Conservation (phyloP, 129 eudicot species). For the Smallanthus sonchifolius region DNA sequence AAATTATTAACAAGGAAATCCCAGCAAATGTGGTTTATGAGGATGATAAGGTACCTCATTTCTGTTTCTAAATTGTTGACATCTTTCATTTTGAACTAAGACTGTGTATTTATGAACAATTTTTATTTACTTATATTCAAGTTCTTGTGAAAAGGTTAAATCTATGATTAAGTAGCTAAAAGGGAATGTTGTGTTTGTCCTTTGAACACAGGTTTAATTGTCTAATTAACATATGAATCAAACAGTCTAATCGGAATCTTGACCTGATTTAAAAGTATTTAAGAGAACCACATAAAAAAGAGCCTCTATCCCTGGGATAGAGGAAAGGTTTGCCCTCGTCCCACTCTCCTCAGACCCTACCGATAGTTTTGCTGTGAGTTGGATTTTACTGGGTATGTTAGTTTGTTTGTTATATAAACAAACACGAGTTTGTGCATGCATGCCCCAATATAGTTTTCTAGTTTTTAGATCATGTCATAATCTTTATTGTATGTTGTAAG, state of each 20-base stretch:
- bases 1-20: constrained; percentile 83
- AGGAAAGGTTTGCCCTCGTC: too few relatives aligned
- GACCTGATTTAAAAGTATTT: not conserved
- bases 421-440: not conserved
- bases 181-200: not conserved
- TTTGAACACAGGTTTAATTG: not conserved
- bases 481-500: not conserved
- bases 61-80: not conserved
- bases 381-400: too few relatives aligned
- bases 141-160: not conserved
- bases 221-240: not conserved
- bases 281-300: not conserved
- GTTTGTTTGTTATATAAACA: not conserved
- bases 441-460: not conserved
- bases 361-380: too few relatives aligned
- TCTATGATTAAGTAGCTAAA: constrained; percentile 6
- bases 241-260: not conserved
- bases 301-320: too few relatives aligned
- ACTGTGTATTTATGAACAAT: not conserved
- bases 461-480: not conserved
- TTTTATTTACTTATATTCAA: not conserved
- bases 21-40: constrained; percentile 73
- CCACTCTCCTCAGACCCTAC: too few relatives aligned
- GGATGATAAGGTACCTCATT: constrained; percentile 65
- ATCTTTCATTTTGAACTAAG: not conserved